These are phyloP conservation scores for Baorangia bicolor DNA, from an alignment of 768 basidiomycete genomes.

Conservation along the genomic window DNA sequence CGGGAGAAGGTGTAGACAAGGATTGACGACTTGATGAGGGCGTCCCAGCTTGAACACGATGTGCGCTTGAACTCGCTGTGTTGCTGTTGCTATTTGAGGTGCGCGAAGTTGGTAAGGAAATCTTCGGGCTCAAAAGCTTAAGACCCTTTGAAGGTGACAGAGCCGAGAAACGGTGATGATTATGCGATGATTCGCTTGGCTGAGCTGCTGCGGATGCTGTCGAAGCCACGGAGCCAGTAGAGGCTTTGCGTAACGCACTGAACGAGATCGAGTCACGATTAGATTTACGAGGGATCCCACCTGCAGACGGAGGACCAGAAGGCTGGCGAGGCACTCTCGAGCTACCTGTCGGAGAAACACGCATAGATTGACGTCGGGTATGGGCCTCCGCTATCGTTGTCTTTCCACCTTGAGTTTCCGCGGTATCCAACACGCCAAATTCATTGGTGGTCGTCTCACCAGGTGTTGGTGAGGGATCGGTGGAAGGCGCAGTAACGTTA, in stretches of 20 bases:
- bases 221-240: slow-evolving; percentile 77
- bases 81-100: slow-evolving; percentile 43
- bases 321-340: slow-evolving; percentile 70
- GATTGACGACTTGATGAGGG: slow-evolving; percentile 75
- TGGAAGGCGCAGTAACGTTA: slow-evolving; percentile 54
- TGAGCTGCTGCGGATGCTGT: slow-evolving; percentile 52
- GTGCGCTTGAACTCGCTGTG: slow-evolving; percentile 40
- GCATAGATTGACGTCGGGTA: slow-evolving; percentile 53
- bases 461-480: slow-evolving; percentile 61
- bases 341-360: slow-evolving; percentile 60
- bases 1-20: slow-evolving; percentile 82
- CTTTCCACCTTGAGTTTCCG: slow-evolving; percentile 49
- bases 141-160: slow-evolving; percentile 83
- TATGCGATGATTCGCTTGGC: slow-evolving; percentile 38
- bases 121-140: slow-evolving; percentile 79
- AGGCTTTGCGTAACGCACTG: slow-evolving; percentile 75
- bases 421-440: slow-evolving; percentile 77
- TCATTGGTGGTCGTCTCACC: slow-evolving; percentile 56
- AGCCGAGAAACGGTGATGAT: slow-evolving; percentile 72
- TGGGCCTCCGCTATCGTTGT: slow-evolving; percentile 31
- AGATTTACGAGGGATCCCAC: slow-evolving; percentile 57
- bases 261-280: slow-evolving; percentile 82
- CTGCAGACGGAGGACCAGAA: slow-evolving; percentile 44
- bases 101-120: slow-evolving; percentile 57
- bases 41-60: slow-evolving; percentile 53